Conservation (phyloP, 768 basidiomycete genomes). For the Mycena floridula region DNA sequence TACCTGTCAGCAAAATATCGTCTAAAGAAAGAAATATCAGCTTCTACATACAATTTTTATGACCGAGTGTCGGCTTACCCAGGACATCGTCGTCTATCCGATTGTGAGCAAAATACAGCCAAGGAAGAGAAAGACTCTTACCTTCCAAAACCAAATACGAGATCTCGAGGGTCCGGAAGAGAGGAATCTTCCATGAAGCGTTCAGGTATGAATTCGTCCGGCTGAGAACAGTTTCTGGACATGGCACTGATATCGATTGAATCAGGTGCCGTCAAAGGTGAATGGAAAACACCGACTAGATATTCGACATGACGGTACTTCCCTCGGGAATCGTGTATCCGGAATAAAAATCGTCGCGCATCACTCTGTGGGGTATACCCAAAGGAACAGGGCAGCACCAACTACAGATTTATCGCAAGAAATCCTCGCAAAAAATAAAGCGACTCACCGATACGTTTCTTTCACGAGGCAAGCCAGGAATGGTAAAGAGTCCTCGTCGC, state of each 20-base stretch:
- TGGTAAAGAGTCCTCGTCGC: conserved; percentile 36
- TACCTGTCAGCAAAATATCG: conserved; percentile 47
- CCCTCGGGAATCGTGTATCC: conserved; percentile 41
- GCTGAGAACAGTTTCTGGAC: conserved; percentile 37
- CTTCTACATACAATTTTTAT: conserved; percentile 25
- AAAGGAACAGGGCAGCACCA: conserved; percentile 44
- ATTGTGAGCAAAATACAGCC: too few relatives aligned
- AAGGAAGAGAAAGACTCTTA: too few relatives aligned
- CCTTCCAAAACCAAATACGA: conserved; percentile 57
- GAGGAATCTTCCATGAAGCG: conserved; percentile 35
- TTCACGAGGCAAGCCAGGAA: conserved; percentile 43
- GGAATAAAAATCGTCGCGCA: conserved; percentile 44
- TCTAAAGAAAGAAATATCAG: conserved; percentile 57
- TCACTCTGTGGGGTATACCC: conserved; percentile 46
- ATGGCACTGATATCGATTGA: conserved; percentile 26
- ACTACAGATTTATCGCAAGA: conserved; percentile 17
- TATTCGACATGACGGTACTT: conserved; percentile 23
- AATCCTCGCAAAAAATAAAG: too few relatives aligned
- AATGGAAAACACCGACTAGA: conserved; percentile 4
- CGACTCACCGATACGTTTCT: conserved; percentile 42
- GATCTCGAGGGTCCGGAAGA: conserved; percentile 38
- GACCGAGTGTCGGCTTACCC: too few relatives aligned
- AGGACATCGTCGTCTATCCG: too few relatives aligned
- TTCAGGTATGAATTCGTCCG: conserved; percentile 43
- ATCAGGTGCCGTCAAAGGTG: background rate